phyloP scores from a whole-genome alignment of 1,139 yeast genomes.

The Yamadazyma jaroonii region DNA sequence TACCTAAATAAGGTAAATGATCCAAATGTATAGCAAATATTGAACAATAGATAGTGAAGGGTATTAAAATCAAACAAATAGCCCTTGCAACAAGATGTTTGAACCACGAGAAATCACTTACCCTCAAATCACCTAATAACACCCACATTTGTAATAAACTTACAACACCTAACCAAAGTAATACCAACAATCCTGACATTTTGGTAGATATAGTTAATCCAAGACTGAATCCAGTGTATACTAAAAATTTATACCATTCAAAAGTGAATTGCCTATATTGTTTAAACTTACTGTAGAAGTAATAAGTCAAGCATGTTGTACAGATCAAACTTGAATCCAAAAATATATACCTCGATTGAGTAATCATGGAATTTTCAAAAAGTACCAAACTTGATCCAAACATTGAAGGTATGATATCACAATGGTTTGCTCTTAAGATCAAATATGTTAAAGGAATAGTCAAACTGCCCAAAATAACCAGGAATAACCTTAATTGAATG shows the following conservation, averaged over 20 bases:
- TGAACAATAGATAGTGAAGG: conserved; percentile 47
- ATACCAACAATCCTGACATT: conserved; percentile 52
- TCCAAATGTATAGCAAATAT: conserved; percentile 51
- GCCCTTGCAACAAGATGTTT: conserved; percentile 31
- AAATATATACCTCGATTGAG: conserved; percentile 49
- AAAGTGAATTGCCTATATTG: conserved; percentile 30
- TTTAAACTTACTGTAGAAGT: conserved; percentile 43
- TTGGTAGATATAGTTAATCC: conserved; percentile 55
- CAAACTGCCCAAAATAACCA: conserved; percentile 40
- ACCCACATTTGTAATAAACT: conserved; percentile 50
- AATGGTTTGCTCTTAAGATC: conserved; percentile 46
- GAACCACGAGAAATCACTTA: conserved; percentile 28
- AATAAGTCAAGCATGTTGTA: conserved; percentile 41
- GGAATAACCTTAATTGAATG: conserved; percentile 31
- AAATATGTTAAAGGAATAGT: conserved; percentile 47
- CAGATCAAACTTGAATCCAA: conserved; percentile 52
- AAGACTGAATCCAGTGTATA: conserved; percentile 46
- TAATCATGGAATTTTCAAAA: conserved; percentile 53
- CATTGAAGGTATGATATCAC: conserved; percentile 40
- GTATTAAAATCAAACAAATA: conserved; percentile 40
- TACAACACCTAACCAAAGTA: conserved; percentile 48
- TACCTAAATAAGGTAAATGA: conserved; percentile 45
- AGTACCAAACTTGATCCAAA: conserved; percentile 45
- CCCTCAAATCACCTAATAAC: conserved; percentile 53
- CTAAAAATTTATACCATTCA: conserved; percentile 44